Conservation (phyloP, 1,139 yeast genomes). For the Pichia norvegensis region DNA sequence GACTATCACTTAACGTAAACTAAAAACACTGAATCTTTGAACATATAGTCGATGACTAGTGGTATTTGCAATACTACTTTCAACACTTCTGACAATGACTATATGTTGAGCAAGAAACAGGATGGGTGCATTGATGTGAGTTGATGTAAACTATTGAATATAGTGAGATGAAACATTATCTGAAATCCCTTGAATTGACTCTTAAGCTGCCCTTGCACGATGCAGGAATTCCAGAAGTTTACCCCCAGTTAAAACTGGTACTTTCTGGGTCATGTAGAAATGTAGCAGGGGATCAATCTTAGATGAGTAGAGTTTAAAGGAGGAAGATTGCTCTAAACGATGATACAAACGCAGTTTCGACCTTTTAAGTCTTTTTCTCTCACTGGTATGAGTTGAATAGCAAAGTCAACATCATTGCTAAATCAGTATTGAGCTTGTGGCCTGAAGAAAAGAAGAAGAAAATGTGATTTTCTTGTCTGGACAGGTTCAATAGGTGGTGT, state of each 20-base stretch:
- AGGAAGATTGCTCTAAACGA: background rate
- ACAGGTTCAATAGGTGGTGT: no score
- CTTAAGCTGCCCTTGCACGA: background rate
- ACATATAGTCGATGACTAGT: background rate
- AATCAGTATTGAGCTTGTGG: background rate
- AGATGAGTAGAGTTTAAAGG: background rate
- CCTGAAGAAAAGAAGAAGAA: background rate
- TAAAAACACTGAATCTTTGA: slow-evolving; percentile 8
- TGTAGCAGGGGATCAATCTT: background rate
- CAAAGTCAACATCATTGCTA: background rate
- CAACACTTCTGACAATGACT: background rate
- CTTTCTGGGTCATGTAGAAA: background rate
- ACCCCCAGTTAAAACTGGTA: background rate
- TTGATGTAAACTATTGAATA: background rate
- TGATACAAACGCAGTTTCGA: background rate
- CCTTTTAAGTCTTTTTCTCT: background rate
- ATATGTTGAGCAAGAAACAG: slow-evolving; percentile 9
- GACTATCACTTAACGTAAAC: background rate
- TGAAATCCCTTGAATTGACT: background rate
- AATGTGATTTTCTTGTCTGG: no score
- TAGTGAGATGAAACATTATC: background rate
- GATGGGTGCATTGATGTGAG: slow-evolving; percentile 14
- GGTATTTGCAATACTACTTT: background rate
- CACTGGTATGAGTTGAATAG: background rate
- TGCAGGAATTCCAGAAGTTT: background rate